Conservation (phyloP, 2,329 filamentous ascomycete species). For the Fusarium nematophilum region DNA sequence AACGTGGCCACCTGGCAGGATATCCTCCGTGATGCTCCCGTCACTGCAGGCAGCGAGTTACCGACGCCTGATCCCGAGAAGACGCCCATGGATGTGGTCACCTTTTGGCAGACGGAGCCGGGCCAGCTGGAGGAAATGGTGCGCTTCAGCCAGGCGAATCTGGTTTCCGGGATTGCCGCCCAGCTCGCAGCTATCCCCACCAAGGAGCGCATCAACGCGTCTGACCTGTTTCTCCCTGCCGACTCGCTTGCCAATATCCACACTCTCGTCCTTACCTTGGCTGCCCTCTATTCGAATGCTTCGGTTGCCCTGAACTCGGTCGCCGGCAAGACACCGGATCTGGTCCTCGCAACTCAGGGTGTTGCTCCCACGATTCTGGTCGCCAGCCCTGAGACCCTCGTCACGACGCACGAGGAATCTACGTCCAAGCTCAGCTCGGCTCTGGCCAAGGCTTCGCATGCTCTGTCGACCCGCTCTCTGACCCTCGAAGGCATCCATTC, state of each 20-base stretch:
- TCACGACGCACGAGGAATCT: conserved; percentile 73
- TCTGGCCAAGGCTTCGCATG: conserved; percentile 75
- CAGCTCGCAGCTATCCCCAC: conserved; percentile 81
- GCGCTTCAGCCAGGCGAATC: conserved; percentile 82
- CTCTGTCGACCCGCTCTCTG: conserved; percentile 76
- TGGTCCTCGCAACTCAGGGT: conserved; percentile 77
- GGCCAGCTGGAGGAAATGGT: conserved; percentile 75
- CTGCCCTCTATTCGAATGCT: conserved; percentile 85
- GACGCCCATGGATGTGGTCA: conserved; percentile 67
- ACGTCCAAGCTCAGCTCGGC: conserved; percentile 69
- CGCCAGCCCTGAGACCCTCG: conserved; percentile 78
- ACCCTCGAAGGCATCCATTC: conserved; percentile 77
- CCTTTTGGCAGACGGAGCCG: conserved; percentile 72
- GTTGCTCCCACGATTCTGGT: conserved; percentile 86
- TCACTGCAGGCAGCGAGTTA: conserved; percentile 69
- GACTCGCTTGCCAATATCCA: conserved; percentile 85
- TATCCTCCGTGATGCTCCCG: conserved; percentile 77
- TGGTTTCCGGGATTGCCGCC: conserved; percentile 87
- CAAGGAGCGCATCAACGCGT: conserved; percentile 76
- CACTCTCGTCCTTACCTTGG: conserved; percentile 81
- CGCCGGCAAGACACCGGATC: conserved; percentile 76
- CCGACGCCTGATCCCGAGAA: conserved; percentile 69
- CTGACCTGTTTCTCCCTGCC: conserved; percentile 86
- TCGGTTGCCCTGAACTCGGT: conserved; percentile 92
- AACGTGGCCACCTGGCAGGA: conserved; percentile 95